Base-by-base conservation (phyloP, 768 basidiomycete genomes). In the Sporobolomyces phaffii region DNA sequence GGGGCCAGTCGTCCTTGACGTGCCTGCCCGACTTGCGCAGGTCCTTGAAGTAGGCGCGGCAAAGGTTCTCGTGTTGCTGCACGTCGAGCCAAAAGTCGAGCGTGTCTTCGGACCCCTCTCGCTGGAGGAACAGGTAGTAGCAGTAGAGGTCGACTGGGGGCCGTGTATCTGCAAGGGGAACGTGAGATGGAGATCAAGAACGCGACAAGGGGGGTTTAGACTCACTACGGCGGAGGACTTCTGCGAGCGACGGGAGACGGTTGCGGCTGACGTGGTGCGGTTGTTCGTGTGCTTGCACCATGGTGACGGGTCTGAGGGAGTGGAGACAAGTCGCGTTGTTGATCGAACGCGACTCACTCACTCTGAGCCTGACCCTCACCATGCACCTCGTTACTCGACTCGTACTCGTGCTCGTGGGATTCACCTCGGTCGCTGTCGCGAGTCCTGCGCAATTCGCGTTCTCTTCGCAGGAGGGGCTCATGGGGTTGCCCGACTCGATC, bases 11-110 rank as follows among this genome's bases (percentile, higher is more conserved):
- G 22, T 97, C 89, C 76, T 88, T 88, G 77, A 99, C 89, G 17
- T 88, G 85, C 31, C 88, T 84, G 4, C 93, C 92, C 0, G 92
- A 92, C 80, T 93, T 92, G 75, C 90, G 87, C 59, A 99, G 86
- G 78, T 98, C 96, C 82, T 97, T 96, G 85, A 99, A 98, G 79
- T 98, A 98, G 11, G 94, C 96, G 67, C 93, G 84, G 50, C 94
- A 98, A 38, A 99, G 85, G 77, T 97, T 97, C 80, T 98, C 96
- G 77, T 99, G 96, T 79, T 98, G 96, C 74, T 96, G 92, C 9
- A 98, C 96, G 77, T 99, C 96, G 33, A 99, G 84, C 93, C 94
- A 98, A 75, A 98, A 98, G 77, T 99, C 96, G 49, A 99, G 80
- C 53, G 92, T 89, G 77, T 99, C 96, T 77, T 98, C 94, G 60